These are phyloP conservation scores for Bolboschoenus planiculmis DNA, from an alignment of 176 grass and related monocot species.

Conservation along the genomic window DNA sequence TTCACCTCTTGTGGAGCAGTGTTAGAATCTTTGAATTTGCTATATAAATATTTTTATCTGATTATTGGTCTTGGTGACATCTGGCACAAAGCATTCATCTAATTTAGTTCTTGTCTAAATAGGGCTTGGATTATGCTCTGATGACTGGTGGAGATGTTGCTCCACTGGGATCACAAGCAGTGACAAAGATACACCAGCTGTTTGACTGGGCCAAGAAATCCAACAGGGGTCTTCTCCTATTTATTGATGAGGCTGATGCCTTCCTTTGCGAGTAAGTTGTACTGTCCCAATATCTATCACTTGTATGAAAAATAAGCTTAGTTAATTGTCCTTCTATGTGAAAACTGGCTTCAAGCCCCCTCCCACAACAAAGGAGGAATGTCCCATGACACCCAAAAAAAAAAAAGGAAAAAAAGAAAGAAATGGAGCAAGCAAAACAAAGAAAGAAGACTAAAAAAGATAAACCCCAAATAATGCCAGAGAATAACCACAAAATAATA, in stretches of 20 bases:
- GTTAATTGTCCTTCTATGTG: neutral
- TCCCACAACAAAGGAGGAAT: neutral
- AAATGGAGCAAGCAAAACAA: neutral
- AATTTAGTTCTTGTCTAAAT: neutral
- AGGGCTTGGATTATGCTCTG: constrained; percentile 95
- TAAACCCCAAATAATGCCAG: neutral
- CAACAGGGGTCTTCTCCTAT: constrained; percentile 78
- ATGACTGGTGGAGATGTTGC: constrained; percentile 99
- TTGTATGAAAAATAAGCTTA: neutral
- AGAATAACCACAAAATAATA: neutral
- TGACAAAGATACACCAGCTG: constrained; percentile 97
- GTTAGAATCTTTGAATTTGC: neutral
- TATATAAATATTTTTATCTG: neutral
- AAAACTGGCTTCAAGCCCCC: neutral
- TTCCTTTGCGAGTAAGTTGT: constrained; percentile 98
- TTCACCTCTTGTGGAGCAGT: too few relatives aligned
- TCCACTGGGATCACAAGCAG: constrained; percentile 85
- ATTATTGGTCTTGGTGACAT: neutral
- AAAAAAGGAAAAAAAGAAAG: neutral
- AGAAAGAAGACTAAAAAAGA: neutral
- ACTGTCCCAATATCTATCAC: neutral
- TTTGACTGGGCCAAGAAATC: constrained; percentile 99
- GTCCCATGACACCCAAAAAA: neutral
- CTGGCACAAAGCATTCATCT: neutral
- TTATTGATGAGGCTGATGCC: constrained; percentile 96